phyloP scores from a whole-genome alignment of 2,329 filamentous ascomycete genomes.

The Penicillium sp. region DNA sequence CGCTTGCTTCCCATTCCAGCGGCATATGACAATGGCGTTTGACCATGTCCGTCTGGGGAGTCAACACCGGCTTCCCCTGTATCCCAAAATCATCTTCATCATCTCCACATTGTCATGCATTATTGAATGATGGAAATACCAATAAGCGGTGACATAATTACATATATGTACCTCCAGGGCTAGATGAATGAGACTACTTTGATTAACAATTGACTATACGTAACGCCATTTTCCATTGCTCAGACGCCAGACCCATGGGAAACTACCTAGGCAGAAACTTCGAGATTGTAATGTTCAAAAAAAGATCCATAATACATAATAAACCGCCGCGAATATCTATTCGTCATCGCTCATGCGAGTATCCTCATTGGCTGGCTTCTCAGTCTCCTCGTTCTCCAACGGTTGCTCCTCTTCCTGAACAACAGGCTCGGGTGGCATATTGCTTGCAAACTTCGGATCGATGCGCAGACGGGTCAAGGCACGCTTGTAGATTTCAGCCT shows the following conservation, averaged over 20 bases:
- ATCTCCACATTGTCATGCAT: too few species aligned
- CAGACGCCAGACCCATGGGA: constrained; percentile 11
- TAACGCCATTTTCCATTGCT: constrained; percentile 14
- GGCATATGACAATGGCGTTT: too few species aligned
- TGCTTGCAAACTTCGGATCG: constrained; percentile 45
- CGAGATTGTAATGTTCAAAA: constrained; percentile 6
- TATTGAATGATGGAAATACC: too few species aligned
- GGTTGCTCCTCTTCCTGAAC: constrained; percentile 16
- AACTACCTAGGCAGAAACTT: constrained; percentile 4
- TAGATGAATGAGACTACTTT: neutral
- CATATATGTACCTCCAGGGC: too few species aligned
- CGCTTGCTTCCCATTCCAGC: too few species aligned
- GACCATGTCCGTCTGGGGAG: too few species aligned
- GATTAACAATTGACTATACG: neutral
- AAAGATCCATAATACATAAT: constrained; percentile 11
- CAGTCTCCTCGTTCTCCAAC: constrained; percentile 15
- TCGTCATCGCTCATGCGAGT: constrained; percentile 25
- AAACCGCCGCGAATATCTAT: neutral
- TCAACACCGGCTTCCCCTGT: too few species aligned
- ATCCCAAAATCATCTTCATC: too few species aligned
- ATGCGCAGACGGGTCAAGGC: constrained; percentile 46
- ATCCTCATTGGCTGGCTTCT: constrained; percentile 23
- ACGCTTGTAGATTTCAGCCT: constrained; percentile 51
- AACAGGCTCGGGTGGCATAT: constrained; percentile 31
- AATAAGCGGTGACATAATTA: too few species aligned